These are phyloP conservation scores for Stachybotrys echinatus DNA, from an alignment of 2,329 filamentous ascomycete species.

Conservation along the genomic window DNA sequence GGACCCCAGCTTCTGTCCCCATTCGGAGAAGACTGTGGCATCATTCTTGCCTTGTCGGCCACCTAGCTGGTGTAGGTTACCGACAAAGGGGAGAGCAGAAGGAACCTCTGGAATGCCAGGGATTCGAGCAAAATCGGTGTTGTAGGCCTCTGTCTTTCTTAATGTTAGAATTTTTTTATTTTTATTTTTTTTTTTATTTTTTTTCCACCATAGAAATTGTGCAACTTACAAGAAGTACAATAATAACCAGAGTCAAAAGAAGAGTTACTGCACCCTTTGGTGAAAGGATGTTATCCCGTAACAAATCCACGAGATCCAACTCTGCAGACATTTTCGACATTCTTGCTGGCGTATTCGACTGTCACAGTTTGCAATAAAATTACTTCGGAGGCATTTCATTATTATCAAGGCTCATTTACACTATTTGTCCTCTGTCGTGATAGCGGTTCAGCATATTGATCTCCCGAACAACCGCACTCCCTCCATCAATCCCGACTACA, in stretches of 20 bases:
- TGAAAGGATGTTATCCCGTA: neutral
- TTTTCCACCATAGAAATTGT: too few relatives aligned
- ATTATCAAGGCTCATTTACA: too few relatives aligned
- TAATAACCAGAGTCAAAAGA: neutral
- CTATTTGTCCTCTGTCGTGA: too few relatives aligned
- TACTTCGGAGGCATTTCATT: too few relatives aligned
- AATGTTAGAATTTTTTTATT: too few relatives aligned
- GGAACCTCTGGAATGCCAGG: neutral
- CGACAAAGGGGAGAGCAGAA: neutral
- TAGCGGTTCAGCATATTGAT: too few relatives aligned
- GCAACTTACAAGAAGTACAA: neutral
- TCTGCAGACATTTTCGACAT: neutral
- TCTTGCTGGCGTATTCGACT: neutral
- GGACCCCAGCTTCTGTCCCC: neutral
- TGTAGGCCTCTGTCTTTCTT: neutral
- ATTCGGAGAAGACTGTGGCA: neutral
- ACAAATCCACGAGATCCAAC: neutral
- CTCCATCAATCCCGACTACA: too few relatives aligned
- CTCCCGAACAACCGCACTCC: too few relatives aligned
- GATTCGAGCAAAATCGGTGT: neutral
- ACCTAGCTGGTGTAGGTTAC: neutral
- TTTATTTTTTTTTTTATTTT: too few relatives aligned
- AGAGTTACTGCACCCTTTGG: neutral
- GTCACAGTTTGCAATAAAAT: too few relatives aligned
- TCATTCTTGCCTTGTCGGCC: neutral